phyloP scores from a whole-genome alignment of 768 basidiomycete genomes.

The Botryobasidium botryosum region DNA sequence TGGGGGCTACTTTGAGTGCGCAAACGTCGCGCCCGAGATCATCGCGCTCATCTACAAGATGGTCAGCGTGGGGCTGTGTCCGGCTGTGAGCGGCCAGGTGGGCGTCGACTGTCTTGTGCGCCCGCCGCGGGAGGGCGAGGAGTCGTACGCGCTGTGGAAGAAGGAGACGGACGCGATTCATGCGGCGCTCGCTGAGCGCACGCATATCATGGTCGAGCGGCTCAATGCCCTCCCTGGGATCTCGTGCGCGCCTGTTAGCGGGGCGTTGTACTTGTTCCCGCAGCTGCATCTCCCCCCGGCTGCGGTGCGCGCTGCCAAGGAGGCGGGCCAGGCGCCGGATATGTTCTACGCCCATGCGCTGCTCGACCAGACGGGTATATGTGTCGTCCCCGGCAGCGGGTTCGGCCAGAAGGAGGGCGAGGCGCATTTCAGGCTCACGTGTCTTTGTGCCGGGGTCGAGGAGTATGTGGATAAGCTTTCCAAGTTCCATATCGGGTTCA shows the following conservation, averaged over 20 bases:
- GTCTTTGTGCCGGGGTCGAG: slow-evolving; percentile 85
- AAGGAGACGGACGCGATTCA: slow-evolving; percentile 72
- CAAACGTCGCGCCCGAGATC: slow-evolving; percentile 62
- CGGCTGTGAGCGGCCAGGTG: slow-evolving; percentile 80
- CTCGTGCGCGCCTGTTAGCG: slow-evolving; percentile 75
- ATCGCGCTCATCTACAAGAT: slow-evolving; percentile 90
- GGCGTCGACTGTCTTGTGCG: slow-evolving; percentile 90
- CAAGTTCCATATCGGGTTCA: slow-evolving; percentile 47
- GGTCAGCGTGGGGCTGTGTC: slow-evolving; percentile 79
- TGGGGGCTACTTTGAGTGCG: slow-evolving; percentile 90
- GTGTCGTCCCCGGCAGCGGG: slow-evolving; percentile 83
- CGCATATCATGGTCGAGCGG: slow-evolving; percentile 52
- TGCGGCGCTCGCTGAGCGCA: slow-evolving; percentile 51
- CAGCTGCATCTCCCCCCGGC: slow-evolving; percentile 53
- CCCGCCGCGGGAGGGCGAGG: slow-evolving; percentile 60
- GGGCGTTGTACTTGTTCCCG: slow-evolving; percentile 90
- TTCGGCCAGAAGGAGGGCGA: slow-evolving; percentile 89
- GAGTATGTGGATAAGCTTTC: slow-evolving; percentile 81
- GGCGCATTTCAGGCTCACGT: slow-evolving; percentile 84
- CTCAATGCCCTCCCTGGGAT: slow-evolving; percentile 76
- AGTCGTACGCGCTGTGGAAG: slow-evolving; percentile 65
- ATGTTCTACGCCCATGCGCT: slow-evolving; percentile 74
- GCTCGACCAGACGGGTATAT: slow-evolving; percentile 82
- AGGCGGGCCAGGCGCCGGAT: slow-evolving; percentile 66
- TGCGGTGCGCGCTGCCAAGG: slow-evolving; percentile 55